Conservation (phyloP, 805 yeast genomes). For the Metschnikowia peoriensis region DNA sequence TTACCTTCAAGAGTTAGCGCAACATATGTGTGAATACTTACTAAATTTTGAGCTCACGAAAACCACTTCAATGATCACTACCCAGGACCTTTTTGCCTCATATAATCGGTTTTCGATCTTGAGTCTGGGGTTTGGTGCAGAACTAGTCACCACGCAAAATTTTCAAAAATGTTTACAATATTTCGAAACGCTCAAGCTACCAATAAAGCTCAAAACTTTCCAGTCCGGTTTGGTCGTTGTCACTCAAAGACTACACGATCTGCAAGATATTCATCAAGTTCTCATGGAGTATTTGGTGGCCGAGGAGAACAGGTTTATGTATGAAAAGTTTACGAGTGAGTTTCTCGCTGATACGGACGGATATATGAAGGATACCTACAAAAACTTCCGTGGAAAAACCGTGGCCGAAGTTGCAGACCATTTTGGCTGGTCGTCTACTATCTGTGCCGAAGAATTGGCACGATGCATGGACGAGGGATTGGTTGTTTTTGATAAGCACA, state of each 20-base stretch:
- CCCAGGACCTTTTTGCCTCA: slow-evolving; percentile 42
- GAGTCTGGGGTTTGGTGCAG: slow-evolving; percentile 51
- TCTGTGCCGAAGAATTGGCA: slow-evolving; percentile 63
- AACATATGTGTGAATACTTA: slow-evolving; percentile 76
- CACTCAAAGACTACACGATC: slow-evolving; percentile 22
- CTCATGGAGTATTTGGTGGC: slow-evolving; percentile 24
- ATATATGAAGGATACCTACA: slow-evolving; percentile 15
- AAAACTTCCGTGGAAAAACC: slow-evolving; percentile 33
- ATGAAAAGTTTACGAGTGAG: slow-evolving; percentile 25
- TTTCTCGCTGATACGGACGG: slow-evolving; percentile 18
- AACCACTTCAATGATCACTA: slow-evolving; percentile 37
- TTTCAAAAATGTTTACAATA: slow-evolving; percentile 57
- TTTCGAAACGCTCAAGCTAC: slow-evolving; percentile 58
- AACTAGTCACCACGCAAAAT: slow-evolving; percentile 68
- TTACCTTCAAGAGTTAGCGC: slow-evolving; percentile 66
- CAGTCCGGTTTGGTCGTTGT: slow-evolving; percentile 36
- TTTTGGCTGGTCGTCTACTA: slow-evolving; percentile 65
- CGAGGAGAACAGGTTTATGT: slow-evolving; percentile 24
- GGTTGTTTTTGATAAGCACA: slow-evolving; percentile 64
- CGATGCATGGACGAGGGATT: slow-evolving; percentile 55
- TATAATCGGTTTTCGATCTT: slow-evolving; percentile 36
- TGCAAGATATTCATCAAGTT: slow-evolving; percentile 24
- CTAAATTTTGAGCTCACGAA: slow-evolving; percentile 28
- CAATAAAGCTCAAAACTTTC: slow-evolving; percentile 43
- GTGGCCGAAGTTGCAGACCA: slow-evolving; percentile 43